These are phyloP conservation scores for Bacidia gigantensis DNA, from an alignment of 495 filamentous ascomycete genomes.

Conservation along the genomic window DNA sequence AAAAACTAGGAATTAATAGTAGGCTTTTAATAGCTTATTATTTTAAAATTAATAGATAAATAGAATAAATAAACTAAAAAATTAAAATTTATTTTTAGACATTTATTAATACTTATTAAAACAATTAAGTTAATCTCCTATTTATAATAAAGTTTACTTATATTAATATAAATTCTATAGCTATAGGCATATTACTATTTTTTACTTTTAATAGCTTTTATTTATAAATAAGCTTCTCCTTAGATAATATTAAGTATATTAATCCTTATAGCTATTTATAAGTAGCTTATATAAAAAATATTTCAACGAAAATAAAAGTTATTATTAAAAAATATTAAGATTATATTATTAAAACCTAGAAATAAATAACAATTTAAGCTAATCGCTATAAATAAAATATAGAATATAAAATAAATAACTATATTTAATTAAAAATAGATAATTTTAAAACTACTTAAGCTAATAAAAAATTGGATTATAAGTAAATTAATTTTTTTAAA, in stretches of 20 bases:
- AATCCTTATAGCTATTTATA: neutral
- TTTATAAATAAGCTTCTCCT: neutral
- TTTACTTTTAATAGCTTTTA: constrained; percentile 7
- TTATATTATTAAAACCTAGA: neutral
- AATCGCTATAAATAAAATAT: neutral
- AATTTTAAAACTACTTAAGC: neutral
- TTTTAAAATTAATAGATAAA: constrained; percentile 1
- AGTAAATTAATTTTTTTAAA: neutral
- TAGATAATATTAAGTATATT: neutral
- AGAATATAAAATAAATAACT: neutral
- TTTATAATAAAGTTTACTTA: neutral
- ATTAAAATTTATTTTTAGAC: neutral
- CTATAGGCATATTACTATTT: constrained; percentile 2
- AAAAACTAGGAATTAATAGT: neutral
- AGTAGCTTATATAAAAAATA: neutral
- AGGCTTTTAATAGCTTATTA: neutral
- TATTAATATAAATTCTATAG: neutral
- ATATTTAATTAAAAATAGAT: neutral
- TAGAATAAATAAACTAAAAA: constrained; percentile 1
- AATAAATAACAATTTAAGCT: neutral
- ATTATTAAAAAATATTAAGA: neutral
- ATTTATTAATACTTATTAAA: constrained; percentile 1
- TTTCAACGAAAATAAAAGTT: neutral
- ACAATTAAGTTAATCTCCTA: constrained; percentile 4
- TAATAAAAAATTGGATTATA: neutral